Evolutionary conservation across 192 early-diverging fungal genomes (phyloP), one percentile per base, ranked within the genome.

Genomic region (Irineochytrium annulatum): DNA sequence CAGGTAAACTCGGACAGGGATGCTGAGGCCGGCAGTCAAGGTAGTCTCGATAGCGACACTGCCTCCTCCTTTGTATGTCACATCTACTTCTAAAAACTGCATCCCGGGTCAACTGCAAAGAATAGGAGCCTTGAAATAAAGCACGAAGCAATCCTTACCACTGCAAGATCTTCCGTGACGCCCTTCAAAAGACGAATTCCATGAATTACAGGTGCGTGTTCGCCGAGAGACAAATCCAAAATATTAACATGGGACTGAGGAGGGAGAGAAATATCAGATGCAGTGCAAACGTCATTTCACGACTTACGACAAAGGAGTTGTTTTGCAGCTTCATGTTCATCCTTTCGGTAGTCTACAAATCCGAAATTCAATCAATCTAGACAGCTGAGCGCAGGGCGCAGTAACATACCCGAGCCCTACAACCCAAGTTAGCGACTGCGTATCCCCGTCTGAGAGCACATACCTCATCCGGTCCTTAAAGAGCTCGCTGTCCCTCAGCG

Each of bases 91-190:
- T 17, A 63, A 57, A n/a, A 55, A 20, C 32, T 59, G 5, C 30
- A 30, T 24, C 16, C 33, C 37, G 26, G 11, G 33, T 1, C 63
- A 63, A 24, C 22, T 29, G 29, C 19, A 54, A 34, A 34, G 8
- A 22, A 48, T 0, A 24, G 24, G 33, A 63, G 34, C 16, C 17
- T 19, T 60, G 8, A 19, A n/a, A 2, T 20, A 46, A 33, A 27
- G 17, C 24, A 34, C 8, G 35, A 67, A 4, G 22, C 11, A 13
- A 6, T 2, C 43, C 60, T 34, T 39, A 73, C 71, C 30, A 82
- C 80, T 28, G 80, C 74, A 14, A 80, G 45, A 64, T 82, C 80
- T 6, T 79, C 73, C 29, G 75, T 71, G 22, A 82, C 20, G 14
- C 69, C 77, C 48, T 82, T 79, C 22, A 75, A 24, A 26, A 79